These are phyloP conservation scores for Globisporangium polare DNA, from an alignment of 352 stramenopile species.

Conservation along the genomic window DNA sequence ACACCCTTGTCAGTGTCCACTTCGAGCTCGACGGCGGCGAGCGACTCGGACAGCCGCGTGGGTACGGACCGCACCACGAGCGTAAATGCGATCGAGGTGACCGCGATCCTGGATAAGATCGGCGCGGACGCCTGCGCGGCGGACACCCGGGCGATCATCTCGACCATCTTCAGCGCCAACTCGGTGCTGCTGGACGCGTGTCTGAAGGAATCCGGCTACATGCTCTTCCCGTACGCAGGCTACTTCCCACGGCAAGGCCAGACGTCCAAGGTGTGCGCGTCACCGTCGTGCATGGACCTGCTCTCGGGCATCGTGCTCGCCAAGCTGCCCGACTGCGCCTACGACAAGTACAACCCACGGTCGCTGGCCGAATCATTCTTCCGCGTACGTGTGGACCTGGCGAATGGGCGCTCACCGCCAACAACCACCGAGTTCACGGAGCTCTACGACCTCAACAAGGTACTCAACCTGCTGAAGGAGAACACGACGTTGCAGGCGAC, in stretches of 20 bases:
- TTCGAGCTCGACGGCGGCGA: not conserved
- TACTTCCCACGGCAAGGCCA: constrained; percentile 17
- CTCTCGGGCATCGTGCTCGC: constrained; percentile 24
- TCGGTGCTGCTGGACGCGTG: constrained; percentile 21
- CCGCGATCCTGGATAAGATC: not conserved
- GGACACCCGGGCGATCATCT: constrained; percentile 12
- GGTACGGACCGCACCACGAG: not conserved
- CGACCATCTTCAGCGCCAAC: constrained; percentile 20
- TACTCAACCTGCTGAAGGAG: constrained; percentile 29
- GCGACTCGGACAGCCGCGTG: not conserved
- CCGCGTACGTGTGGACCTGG: constrained; percentile 23
- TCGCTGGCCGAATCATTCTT: constrained; percentile 25
- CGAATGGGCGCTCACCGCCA: constrained; percentile 12
- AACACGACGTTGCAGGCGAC: constrained; percentile 21
- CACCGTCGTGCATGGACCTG: constrained; percentile 23
- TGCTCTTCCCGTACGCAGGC: constrained; percentile 18
- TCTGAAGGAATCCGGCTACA: constrained; percentile 21
- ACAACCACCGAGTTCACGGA: constrained; percentile 21
- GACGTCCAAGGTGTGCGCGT: constrained; percentile 17
- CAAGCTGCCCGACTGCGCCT: constrained; percentile 28
- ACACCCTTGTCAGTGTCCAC: not conserved
- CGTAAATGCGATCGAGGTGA: constrained; percentile 5
- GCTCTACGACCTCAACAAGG: constrained; percentile 24
- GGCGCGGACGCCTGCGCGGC: constrained; percentile 13
- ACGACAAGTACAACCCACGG: constrained; percentile 18